Evolutionary conservation across 306 rosid species (phyloP), one percentile per base, ranked within the genome.

Genomic region (Bauhinia variegata): DNA sequence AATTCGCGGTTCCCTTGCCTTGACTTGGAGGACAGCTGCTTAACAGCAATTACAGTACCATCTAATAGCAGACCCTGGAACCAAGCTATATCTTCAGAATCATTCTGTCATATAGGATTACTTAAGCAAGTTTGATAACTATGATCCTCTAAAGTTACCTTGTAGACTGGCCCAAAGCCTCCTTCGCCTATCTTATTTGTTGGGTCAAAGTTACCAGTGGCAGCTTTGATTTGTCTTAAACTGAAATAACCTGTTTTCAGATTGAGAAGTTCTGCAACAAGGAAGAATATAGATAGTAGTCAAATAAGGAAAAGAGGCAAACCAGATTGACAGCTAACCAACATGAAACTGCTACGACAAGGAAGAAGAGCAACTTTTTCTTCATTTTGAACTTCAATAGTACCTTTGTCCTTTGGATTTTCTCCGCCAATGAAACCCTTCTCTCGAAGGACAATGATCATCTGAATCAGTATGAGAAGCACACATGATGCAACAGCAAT

Each of bases 1-100:
- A 89, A 93, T 75, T 93, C 98, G 0, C 96, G 96, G 70, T 88
- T 93, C 46, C 95, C 96, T 80, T 93, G 97, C 76, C 81, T 89
- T 60, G 98, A 93, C 74, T 84, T 93, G 31, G 98, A 72, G 6
- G 97, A 93, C 5, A 93, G 91, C 48, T 93, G 95, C 69, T 93
- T 90, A 39, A 86, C 96, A 7, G 97, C 97, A 78, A 93, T 80
- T 11, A 68, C 75, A 42, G 79, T 46, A 65, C 98, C 96, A 80
- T 93, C 93, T 23, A 80, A 68, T 15, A 87, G 33, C 15, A 82
- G 72, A 60, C 96, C 96, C 95, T 87, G 47, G 11, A 54, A 80
- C 32, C 32, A 68, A 66, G 49, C 28, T 49, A 58, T 23, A 17
- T 33, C 65, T 63, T 68, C 55, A 68, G 44, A 19, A 46, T 68